Base-by-base conservation (phyloP, 305 asterid genomes). In the Andrographis paniculata region DNA sequence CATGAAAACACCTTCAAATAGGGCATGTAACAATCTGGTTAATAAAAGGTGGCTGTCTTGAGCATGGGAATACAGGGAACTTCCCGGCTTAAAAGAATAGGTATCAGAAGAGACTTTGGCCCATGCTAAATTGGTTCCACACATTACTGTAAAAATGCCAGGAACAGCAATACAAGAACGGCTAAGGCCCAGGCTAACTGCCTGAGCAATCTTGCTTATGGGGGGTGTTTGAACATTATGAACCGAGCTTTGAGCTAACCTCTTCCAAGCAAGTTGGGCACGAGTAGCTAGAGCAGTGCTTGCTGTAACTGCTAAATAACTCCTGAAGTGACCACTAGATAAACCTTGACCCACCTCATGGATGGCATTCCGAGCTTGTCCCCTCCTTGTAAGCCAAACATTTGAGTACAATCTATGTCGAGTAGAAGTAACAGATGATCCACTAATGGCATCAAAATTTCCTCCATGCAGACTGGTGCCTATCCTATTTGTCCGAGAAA, bases 181-280 rank as follows among this genome's bases (percentile, higher is more conserved):
- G 69, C 67, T 76, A 61, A 86, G 58, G 0, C 88, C 91, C 67
- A 91, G 77, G 72, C 73, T 70, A 56, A 82, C 72, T 9, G 98
- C 96, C 72, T 77, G 98, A 52, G 94, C 88, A 46, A 75, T 56
- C 78, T 58, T 76, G 61, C 64, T 68, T 24, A 86, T 33, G 24
- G 71, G 73, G 37, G 50, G 52, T 48, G 73, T 65, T 55, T 45
- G 54, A 14, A 61, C 58, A 21, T 62, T 62, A 56, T 46, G 59
- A 42, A 40, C 47, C 4, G 78, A 52, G 9, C 50, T 55, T 63
- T 43, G 68, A 9, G 66, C 42, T 50, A 82, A 67, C 62, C 72
- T 71, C 67, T 76, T 78, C 94, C 84, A 88, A 63, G 80, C 79
- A 72, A 58, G 63, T 42, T 67, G 78, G 14, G 80, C 73, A 50